Conservation (phyloP, 2,329 filamentous ascomycete species). For the Diaporthe velutina region DNA sequence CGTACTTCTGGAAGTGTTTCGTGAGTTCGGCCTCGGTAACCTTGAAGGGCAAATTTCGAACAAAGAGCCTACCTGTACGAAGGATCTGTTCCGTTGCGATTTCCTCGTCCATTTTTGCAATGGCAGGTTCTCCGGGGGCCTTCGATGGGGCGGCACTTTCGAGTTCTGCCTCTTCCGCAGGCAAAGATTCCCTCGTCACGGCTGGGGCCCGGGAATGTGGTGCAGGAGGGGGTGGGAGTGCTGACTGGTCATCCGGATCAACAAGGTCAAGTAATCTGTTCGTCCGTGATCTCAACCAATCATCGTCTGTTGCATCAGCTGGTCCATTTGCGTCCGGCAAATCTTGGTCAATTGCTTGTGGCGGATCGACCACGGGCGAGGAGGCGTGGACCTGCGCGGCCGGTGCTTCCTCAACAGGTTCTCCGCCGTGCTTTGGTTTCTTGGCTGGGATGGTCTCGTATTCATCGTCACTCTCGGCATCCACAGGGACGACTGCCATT, state of each 20-base stretch:
- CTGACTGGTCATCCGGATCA: constrained; percentile 74
- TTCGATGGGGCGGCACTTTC: constrained; percentile 40
- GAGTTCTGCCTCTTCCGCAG: constrained; percentile 36
- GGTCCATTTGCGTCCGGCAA: constrained; percentile 10
- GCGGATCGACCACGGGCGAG: constrained; percentile 27
- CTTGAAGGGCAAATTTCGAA: constrained; percentile 89
- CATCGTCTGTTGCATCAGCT: constrained; percentile 76
- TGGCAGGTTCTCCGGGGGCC: constrained; percentile 41
- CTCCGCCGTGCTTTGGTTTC: constrained; percentile 57
- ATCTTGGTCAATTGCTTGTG: constrained; percentile 28
- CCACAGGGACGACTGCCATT: constrained; percentile 47
- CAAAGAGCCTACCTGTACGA: constrained; percentile 83
- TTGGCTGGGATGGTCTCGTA: constrained; percentile 76
- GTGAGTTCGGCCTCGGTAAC: constrained; percentile 83
- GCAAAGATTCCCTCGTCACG: constrained; percentile 35
- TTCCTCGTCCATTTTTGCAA: constrained; percentile 52
- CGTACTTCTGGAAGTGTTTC: constrained; percentile 78
- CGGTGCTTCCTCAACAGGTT: constrained; percentile 36
- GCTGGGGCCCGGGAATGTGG: constrained; percentile 41
- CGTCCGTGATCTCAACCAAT: constrained; percentile 93
- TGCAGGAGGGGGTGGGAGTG: constrained; percentile 39
- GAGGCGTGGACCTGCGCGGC: constrained; percentile 29
- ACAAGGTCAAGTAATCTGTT: constrained; percentile 87
- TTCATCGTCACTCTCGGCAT: constrained; percentile 78
- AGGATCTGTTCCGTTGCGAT: constrained; percentile 72